Percentiles rank a stretch among this genome's conserved stretches.
These are phyloP conservation scores for Conidiobolus incongruus DNA, from an alignment of 371 early-diverging fungal genomes.

Conservation along the genomic window DNA sequence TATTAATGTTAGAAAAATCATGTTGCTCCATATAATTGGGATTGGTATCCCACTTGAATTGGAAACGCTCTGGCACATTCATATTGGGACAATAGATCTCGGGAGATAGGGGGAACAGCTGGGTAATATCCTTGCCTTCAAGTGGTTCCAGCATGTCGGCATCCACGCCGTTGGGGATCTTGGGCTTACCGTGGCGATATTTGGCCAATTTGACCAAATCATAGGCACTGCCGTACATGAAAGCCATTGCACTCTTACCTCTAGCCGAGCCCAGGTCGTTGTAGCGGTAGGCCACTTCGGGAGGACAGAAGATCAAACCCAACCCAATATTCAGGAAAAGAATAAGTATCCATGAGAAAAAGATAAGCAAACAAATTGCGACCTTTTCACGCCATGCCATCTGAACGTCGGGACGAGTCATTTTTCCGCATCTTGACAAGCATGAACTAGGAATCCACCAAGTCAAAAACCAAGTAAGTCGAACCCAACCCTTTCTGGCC, in stretches of 20 bases:
- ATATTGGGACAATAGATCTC: conserved; percentile 30
- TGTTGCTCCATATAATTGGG: conserved; percentile 17
- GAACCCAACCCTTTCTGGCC: conserved; percentile 43
- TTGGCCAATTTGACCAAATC: conserved; percentile 29
- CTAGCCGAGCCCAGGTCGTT: conserved; percentile 15
- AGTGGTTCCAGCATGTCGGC: conserved; percentile 23
- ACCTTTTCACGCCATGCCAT: conserved; percentile 90
- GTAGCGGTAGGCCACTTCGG: conserved; percentile 29
- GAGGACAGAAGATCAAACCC: conserved; percentile 25
- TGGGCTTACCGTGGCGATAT: conserved; percentile 15
- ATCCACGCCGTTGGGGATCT: conserved; percentile 11
- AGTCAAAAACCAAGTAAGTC: conserved; percentile 49
- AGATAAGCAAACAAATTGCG: conserved; percentile 48
- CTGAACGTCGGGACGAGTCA: too few species aligned
- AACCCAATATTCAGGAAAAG: conserved; percentile 33
- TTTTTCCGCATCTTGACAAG: conserved; percentile 33
- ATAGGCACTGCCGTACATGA: conserved; percentile 52
- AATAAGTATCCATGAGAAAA: conserved; percentile 20
- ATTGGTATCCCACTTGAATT: conserved; percentile 15
- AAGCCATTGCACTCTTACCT: conserved; percentile 19
- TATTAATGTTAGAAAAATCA: too few species aligned
- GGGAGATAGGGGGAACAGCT: conserved; percentile 42
- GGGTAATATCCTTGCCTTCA: conserved; percentile 44
- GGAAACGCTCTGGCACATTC: conserved; percentile 19
- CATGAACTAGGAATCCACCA: conserved; percentile 60